phyloP scores from a whole-genome alignment of 306 rosid genomes.

The Cucurbita moschata region DNA sequence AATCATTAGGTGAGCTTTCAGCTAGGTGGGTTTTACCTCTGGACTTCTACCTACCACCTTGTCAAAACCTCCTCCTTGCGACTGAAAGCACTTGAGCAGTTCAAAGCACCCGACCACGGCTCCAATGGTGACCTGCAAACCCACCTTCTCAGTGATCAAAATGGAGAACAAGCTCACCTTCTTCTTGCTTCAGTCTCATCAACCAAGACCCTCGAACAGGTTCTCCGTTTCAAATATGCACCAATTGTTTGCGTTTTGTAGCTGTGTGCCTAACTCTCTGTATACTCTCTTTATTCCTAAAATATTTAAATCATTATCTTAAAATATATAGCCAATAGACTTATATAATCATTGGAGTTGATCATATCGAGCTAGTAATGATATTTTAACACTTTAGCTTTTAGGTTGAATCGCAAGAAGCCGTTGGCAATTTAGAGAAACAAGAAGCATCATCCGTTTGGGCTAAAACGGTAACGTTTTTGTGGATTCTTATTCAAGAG shows the following conservation, averaged over 20 bases:
- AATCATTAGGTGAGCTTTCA: background rate
- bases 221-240: too few relatives aligned
- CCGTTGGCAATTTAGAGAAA: background rate
- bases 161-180: too few relatives aligned
- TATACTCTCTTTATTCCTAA: too few relatives aligned
- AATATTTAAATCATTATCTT: too few relatives aligned
- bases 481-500: constrained; percentile 30
- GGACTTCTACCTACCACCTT: constrained; percentile 59
- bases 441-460: constrained; percentile 12
- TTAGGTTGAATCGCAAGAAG: background rate
- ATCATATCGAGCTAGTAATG: too few relatives aligned
- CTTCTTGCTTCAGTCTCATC: too few relatives aligned
- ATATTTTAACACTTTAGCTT: too few relatives aligned
- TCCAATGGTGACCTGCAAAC: constrained; percentile 24
- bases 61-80: constrained; percentile 25
- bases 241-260: too few relatives aligned
- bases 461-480: constrained; percentile 17
- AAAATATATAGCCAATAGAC: too few relatives aligned
- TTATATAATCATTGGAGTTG: too few relatives aligned
- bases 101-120: constrained; percentile 24
- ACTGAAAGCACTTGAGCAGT: constrained; percentile 27
- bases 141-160: constrained; percentile 18
- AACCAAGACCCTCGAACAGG: too few relatives aligned
- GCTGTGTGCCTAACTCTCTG: too few relatives aligned
- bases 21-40: constrained; percentile 80